Conservation (phyloP, 352 stramenopile genomes). For the Aphanomyces euteiches region DNA sequence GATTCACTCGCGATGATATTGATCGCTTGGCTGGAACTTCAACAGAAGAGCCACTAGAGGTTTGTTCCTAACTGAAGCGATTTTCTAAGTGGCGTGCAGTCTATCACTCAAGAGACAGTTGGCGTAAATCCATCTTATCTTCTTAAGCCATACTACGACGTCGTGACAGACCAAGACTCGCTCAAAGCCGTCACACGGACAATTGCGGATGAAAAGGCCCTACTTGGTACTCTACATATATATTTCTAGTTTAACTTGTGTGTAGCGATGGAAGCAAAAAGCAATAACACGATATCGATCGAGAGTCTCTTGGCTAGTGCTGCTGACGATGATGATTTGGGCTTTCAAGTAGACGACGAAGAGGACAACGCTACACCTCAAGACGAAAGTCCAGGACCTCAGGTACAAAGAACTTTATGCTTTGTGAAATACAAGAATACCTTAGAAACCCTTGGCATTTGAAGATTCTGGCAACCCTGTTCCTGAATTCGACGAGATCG, state of each 20-base stretch:
- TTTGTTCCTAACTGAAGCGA: too few relatives aligned
- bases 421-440: not conserved
- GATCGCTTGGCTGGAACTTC: not conserved
- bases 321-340: slow-evolving; percentile 8
- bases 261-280: slow-evolving; percentile 10
- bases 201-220: slow-evolving; percentile 60
- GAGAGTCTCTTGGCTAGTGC: slow-evolving; percentile 1
- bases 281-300: slow-evolving; percentile 6
- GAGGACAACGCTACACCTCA: not conserved
- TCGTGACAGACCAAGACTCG: slow-evolving; percentile 49
- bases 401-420: too few relatives aligned
- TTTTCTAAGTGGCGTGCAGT: not conserved
- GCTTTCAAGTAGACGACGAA: not conserved
- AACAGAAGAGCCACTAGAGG: not conserved
- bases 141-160: slow-evolving; percentile 67
- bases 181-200: slow-evolving; percentile 50
- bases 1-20: slow-evolving; percentile 52
- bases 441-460: not conserved
- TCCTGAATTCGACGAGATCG: not conserved
- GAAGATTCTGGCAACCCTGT: too few relatives aligned
- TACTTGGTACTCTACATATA: not conserved
- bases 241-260: not conserved
- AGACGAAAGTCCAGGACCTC: too few relatives aligned
- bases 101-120: slow-evolving; percentile 38
- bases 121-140: slow-evolving; percentile 52